Conservation (phyloP, 257 asterid genomes). For the Solanum sejunctum region DNA sequence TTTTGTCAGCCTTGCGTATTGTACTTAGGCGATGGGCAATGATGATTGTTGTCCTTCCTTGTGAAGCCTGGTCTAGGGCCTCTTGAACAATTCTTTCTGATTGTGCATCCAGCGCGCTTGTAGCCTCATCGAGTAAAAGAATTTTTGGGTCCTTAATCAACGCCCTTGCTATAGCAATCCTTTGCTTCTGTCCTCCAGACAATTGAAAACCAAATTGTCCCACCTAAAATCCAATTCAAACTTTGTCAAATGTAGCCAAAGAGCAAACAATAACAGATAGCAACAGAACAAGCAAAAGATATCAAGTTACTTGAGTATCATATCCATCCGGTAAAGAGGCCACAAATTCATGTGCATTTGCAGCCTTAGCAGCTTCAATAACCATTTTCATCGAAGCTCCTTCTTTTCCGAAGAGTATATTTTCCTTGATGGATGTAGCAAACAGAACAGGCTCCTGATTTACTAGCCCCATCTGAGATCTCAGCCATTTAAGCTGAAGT, state of each 20-base stretch:
- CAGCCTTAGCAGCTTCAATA: slow-evolving; percentile 40
- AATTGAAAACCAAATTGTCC: slow-evolving; percentile 62
- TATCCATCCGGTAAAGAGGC: slow-evolving; percentile 43
- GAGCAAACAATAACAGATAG: background rate
- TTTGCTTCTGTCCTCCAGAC: slow-evolving; percentile 81
- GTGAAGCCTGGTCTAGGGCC: slow-evolving; percentile 54
- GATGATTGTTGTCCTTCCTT: slow-evolving; percentile 53
- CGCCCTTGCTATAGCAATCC: slow-evolving; percentile 74
- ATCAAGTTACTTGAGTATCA: slow-evolving; percentile 42
- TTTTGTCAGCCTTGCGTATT: slow-evolving; percentile 35
- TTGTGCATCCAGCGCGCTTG: slow-evolving; percentile 66
- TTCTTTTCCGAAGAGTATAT: slow-evolving; percentile 57
- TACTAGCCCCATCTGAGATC: slow-evolving; percentile 66
- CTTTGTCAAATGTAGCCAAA: background rate
- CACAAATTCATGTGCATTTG: slow-evolving; percentile 70
- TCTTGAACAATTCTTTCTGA: slow-evolving; percentile 57
- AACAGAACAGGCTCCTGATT: slow-evolving; percentile 73
- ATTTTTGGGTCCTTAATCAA: slow-evolving; percentile 50
- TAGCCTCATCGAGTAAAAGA: slow-evolving; percentile 75
- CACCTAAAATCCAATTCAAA: slow-evolving; percentile 27
- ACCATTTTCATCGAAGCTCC: slow-evolving; percentile 47
- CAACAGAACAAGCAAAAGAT: background rate
- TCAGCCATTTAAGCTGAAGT: slow-evolving; percentile 56
- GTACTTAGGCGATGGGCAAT: slow-evolving; percentile 66
- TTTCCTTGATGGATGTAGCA: slow-evolving; percentile 60